Evolutionary conservation across 208 protist species (phyloP), one percentile per base, ranked within the genome.

Genomic region (Crithidia thermophila): DNA sequence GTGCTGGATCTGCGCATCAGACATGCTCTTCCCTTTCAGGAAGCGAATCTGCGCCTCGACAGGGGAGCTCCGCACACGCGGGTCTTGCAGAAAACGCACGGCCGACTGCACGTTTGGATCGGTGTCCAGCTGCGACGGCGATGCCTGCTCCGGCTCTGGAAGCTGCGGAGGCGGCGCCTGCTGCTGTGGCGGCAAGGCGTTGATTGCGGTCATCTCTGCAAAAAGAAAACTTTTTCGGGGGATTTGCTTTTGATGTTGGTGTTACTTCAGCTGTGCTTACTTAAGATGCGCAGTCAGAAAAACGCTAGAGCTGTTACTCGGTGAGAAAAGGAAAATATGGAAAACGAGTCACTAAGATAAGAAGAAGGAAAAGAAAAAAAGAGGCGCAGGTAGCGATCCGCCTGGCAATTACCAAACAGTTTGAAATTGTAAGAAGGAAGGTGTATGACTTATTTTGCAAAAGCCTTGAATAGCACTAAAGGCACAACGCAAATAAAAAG

Each of bases 1-100:
- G 56, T 83, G 71, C 39, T 55, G 49, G 23, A 96, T 88, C 55
- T 94, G 82, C n/a, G 75, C 77, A 13, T 73, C 43, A 3, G 83
- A 77, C 13, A 96, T 61, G 25, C 83, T 84, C 67, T 94, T 94
- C 5, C 73, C 75, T 45, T 81, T 89, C 16, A 96, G 75, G 63
- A 96, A 96, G 4, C 52, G 63, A 49, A 96, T 84, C 60, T 91
- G 87, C 25, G 73, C 76, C 20, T 85, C 70, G 13, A 80, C 18
- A 14, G 88, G 72, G n/a, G 85, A 80, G 8, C 36, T 34, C 62
- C 49, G 61, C 47, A 94, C 87, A 20, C 80, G 79, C 25, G 82
- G 67, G 62, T 96, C 82, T 11, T 76, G 66, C 49, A 96, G 61
- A 67, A 96, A 96, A 37, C 72, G 57, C 6, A 88, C 56, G 20